phyloP scores from a whole-genome alignment of 306 rosid genomes.

The Sicyos edulis region DNA sequence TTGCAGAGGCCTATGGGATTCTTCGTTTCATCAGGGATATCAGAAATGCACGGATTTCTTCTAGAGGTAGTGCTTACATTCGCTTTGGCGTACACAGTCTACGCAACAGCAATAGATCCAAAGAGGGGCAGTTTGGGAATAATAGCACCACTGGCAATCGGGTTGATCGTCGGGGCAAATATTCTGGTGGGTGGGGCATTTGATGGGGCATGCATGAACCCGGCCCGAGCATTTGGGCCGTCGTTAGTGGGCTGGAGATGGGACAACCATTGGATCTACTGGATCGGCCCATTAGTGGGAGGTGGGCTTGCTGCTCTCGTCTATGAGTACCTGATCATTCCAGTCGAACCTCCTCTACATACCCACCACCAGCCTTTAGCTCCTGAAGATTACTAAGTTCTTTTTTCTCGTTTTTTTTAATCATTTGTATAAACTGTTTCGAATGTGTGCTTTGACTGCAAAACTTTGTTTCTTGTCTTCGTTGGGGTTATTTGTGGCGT shows the following conservation, averaged over 20 bases:
- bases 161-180: constrained; percentile 74
- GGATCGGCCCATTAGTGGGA: constrained; percentile 87
- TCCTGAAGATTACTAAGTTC: constrained; percentile 73
- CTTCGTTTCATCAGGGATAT: constrained; percentile 43
- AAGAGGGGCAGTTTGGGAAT: constrained; percentile 62
- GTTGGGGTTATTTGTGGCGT: too few relatives aligned
- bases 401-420: too few relatives aligned
- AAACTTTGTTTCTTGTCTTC: background rate
- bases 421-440: constrained; percentile 9
- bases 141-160: constrained; percentile 76
- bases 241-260: constrained; percentile 89
- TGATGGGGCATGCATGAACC: constrained; percentile 95
- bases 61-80: constrained; percentile 74
- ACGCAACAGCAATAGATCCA: constrained; percentile 87
- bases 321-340: constrained; percentile 72
- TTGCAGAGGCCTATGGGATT: constrained; percentile 68
- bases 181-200: constrained; percentile 82
- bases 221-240: constrained; percentile 92
- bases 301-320: constrained; percentile 72
- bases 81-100: constrained; percentile 64
- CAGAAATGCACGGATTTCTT: constrained; percentile 48
- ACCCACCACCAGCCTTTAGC: constrained; percentile 87
- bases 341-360: constrained; percentile 56
- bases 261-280: constrained; percentile 82
- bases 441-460: constrained; percentile 12